Evolutionary conservation across 441 rosid genomes (phyloP).

Genomic region (Biscutella laevigata): DNA sequence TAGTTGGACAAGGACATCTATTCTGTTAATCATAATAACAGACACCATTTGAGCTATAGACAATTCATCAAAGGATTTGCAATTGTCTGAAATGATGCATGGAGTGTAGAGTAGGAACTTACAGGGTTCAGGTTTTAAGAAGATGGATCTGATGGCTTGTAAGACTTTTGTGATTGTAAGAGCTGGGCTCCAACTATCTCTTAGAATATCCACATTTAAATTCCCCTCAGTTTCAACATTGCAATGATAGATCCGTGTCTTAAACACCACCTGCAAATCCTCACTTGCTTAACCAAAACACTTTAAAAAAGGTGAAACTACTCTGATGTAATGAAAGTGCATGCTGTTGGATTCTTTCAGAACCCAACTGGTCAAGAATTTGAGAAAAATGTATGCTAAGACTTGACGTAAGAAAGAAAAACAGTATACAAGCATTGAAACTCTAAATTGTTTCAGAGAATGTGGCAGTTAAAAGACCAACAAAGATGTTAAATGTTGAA

Average conservation of each 20-base stretch:
- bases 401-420: neutral
- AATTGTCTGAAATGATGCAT: neutral
- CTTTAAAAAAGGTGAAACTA: neutral
- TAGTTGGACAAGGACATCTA: neutral
- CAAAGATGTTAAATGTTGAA: neutral
- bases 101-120: slow-evolving; percentile 25
- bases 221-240: slow-evolving; percentile 72
- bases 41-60: too few relatives aligned
- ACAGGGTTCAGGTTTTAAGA: slow-evolving; percentile 73
- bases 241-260: slow-evolving; percentile 83
- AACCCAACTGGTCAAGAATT: neutral
- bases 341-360: neutral
- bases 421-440: neutral
- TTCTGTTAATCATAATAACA: too few relatives aligned
- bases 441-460: neutral
- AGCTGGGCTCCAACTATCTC: slow-evolving; percentile 85
- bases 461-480: neutral
- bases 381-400: neutral
- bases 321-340: neutral
- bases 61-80: neutral
- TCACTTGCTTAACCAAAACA: neutral
- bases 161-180: slow-evolving; percentile 72
- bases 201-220: slow-evolving; percentile 62
- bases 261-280: slow-evolving; percentile 58
- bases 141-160: slow-evolving; percentile 64